Base-by-base conservation (phyloP, 139 green algal species). In the Coelastrella sp. region DNA sequence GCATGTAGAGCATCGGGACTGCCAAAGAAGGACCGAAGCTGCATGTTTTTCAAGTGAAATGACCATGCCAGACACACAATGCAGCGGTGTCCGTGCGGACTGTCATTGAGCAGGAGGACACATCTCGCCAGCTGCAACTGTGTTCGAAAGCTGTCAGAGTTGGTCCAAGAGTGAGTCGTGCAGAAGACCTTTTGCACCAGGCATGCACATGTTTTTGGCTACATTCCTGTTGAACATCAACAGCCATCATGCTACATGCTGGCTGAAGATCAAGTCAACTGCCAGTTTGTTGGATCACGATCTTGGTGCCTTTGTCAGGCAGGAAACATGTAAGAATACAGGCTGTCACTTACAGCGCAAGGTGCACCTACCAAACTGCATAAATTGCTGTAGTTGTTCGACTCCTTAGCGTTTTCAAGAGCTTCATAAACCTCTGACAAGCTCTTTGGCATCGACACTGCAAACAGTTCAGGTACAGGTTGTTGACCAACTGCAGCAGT, bases 21-120 rank as follows among this genome's bases (percentile, higher is more conserved):
- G 72, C 88, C 78, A 68, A 94, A 94, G 76, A 94, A 92, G 49
- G 63, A 66, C 12, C 83, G 85, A 7, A 94, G 85, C 63, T 89
- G 61, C n/a, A 84, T 6, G 22, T 12, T 49, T 49, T 49, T 49
- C 35, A 17, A 79, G 8, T 70, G 63, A 12, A 15, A 70, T 70
- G 63, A 76, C 17, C 7, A 8, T 27, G 68, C 68, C 35, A 49
- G 35, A 49, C 35, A 49, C 35, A 49, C 3, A 49, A 49, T 3
- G 35, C 35, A 49, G 1, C 35, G 35, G 35, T 3, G 35, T 49
- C 3, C n/a, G n/a, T 49, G 35, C 1, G 35, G 35, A 49, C 35
- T 49, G 35, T 49, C 35, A 49, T 49, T 49, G 35, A 49, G 35
- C 35, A 49, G 35, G 35, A 49, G 35, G 35, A 49, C 1, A 49